Base-by-base conservation (phyloP, 1,284 basidiomycete species). In the Pholiota adiposa region DNA sequence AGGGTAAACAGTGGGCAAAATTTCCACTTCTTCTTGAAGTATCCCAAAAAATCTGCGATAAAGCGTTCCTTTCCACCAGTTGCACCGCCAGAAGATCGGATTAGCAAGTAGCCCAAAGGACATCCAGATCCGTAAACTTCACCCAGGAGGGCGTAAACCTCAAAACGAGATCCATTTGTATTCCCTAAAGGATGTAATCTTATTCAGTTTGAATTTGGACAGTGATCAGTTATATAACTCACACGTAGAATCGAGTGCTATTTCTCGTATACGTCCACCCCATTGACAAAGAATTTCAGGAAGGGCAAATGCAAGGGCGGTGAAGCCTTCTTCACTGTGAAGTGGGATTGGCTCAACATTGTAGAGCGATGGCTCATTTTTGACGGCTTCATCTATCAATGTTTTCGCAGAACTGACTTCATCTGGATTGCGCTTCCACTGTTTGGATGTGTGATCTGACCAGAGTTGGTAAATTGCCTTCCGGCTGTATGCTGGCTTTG, bases 91-190 rank as follows among this genome's bases (percentile, higher is more conserved):
- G 18, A 21, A 18, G 65, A 67, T 14, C 62, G 61, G 16, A 72
- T 36, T 3, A 70, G 52, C 11, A 72, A 50, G 59, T 68, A 72
- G 27, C 69, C 66, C 0, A 72, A 33, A 38, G 67, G 69, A 49
- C 64, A 65, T 0, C 66, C 65, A 16, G 66, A 69, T 7, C 63
- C 66, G 54, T 59, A 64, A 8, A 69, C 38, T 52, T 70, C 64
- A 2, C 68, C 65, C 1, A 70, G 57, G 6, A 67, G 54, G 0
- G 63, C 67, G 63, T 63, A 69, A n/a, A 67, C 61, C 33, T 70
- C 65, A 49, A 59, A 70, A 16, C 62, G 41, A 3, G 64, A 63
- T 16, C 61, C 56, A 57, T 70, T 70, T 1, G 64, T 69, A 41
- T 70, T 65, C 64, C 62, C 66, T 70, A 33, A 36, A 44, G 12